These are phyloP conservation scores for Brassica hybrid DNA, from an alignment of 441 rosid genomes.

Conservation along the genomic window DNA sequence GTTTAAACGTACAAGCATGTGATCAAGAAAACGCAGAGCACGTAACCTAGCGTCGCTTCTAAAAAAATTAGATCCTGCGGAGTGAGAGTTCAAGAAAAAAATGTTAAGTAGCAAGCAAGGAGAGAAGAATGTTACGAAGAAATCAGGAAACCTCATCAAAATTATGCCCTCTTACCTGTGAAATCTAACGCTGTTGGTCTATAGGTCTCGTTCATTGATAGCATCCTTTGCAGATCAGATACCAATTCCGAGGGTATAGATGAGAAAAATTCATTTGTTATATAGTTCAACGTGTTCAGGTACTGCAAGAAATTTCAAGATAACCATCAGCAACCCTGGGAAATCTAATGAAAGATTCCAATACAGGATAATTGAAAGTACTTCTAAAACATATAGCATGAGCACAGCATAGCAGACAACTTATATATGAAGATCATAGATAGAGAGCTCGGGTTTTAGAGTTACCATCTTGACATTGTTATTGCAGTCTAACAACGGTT, in stretches of 20 bases:
- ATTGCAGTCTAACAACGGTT: slow-evolving; percentile 88
- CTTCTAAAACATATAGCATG: not conserved
- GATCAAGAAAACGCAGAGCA: slow-evolving; percentile 97
- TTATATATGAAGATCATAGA: not conserved
- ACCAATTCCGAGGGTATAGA: slow-evolving; percentile 78
- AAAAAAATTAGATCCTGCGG: slow-evolving; percentile 82
- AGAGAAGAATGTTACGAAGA: not conserved
- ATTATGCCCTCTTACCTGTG: slow-evolving; percentile 61
- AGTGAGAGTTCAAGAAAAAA: slow-evolving; percentile 21
- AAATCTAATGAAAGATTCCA: not conserved
- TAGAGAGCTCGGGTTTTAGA: slow-evolving; percentile 31
- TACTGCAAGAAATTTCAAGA: slow-evolving; percentile 60
- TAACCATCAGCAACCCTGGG: slow-evolving; percentile 30
- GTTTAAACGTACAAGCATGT: slow-evolving; percentile 71
- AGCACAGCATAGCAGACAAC: not conserved
- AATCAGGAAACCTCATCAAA: slow-evolving; percentile 4
- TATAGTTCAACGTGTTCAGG: slow-evolving; percentile 79
- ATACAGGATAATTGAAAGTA: not conserved
- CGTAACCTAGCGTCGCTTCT: slow-evolving; percentile 92
- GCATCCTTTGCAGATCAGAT: slow-evolving; percentile 87
- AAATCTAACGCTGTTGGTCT: slow-evolving; percentile 89
- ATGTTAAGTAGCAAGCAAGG: slow-evolving; percentile 16
- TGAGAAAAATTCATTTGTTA: slow-evolving; percentile 83
- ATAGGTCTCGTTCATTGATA: slow-evolving; percentile 72
- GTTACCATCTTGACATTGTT: slow-evolving; percentile 96